These are phyloP conservation scores for Withania somnifera DNA, from an alignment of 305 asterid genomes.

Conservation along the genomic window DNA sequence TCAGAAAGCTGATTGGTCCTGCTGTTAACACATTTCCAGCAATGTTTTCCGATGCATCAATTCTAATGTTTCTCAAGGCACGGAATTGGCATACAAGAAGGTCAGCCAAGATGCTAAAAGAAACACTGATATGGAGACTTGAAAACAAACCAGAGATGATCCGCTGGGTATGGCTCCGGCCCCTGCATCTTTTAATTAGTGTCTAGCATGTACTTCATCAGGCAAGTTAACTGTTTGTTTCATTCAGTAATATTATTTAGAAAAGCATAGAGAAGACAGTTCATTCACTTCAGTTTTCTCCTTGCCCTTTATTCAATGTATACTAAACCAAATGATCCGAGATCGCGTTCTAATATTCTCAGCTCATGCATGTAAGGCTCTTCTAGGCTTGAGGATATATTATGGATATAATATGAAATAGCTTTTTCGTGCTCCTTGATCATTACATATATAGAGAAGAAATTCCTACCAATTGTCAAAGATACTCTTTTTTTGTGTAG, in stretches of 20 bases:
- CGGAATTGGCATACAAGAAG: constrained; percentile 39
- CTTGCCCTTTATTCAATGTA: background rate
- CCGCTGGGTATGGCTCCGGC: constrained; percentile 29
- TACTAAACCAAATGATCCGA: background rate
- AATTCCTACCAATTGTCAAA: background rate
- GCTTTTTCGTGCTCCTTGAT: no score
- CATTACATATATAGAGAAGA: background rate
- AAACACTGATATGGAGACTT: constrained; percentile 44
- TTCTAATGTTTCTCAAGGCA: constrained; percentile 42
- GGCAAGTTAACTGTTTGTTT: background rate
- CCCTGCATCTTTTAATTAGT: background rate
- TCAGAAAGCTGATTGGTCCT: constrained; percentile 34
- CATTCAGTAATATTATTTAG: background rate
- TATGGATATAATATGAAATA: no score
- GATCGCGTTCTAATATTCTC: background rate
- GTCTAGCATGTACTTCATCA: background rate
- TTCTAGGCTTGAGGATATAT: no score
- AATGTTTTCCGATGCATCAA: constrained; percentile 37
- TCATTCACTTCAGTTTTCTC: background rate
- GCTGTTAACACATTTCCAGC: constrained; percentile 24
- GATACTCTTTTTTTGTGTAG: background rate
- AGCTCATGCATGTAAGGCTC: background rate
- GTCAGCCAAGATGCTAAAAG: constrained; percentile 47
- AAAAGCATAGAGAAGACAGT: background rate
- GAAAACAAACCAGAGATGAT: constrained; percentile 45